Base-by-base conservation (phyloP, 1,139 yeast species). In the Suzukiozyma palmioleophila region DNA sequence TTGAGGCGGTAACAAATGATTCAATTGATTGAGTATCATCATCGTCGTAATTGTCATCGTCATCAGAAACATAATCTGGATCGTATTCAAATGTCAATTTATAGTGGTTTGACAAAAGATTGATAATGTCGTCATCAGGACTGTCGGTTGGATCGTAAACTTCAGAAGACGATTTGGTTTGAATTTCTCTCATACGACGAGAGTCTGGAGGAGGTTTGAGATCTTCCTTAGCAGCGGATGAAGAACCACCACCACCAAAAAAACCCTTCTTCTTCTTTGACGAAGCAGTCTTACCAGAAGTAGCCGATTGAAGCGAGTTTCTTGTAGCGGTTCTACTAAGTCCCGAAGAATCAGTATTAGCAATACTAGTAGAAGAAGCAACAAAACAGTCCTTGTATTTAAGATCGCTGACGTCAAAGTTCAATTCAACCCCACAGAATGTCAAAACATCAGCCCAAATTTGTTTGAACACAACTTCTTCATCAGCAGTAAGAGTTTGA, bases 381-480 rank as follows among this genome's bases (percentile, higher is more conserved):
- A 69, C 62, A 44, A 51, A 69, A 37, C 70, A 59, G 39, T 64
- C 69, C 33, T 53, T 53, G 42, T 49, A 64, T 11, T 48, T 47
- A 30, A 70, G 40, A 41, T 70, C 75, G 2, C 54, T 59, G n/a
- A 43, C 44, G n/a, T 59, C 45, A 33, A 70, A 54, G 36, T 54
- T 52, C 15, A 70, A 33, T 1, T 53, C 62, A 46, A 68, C 69
- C 13, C 76, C 77, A 51, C 60, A 65, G 44, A 49, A 67, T 44
- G 59, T 62, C 39, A 69, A 55, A 12, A 62, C 32, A 39, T 59
- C 54, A n/a, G 72, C 74, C 71, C 72, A 69, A 11, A 52, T 48
- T 45, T 71, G 77, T 48, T 71, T 71, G 42, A 66, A 53, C 11
- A 58, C 52, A 34, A 67, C 43, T 45, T 71, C 77, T 46, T 71